Base-by-base conservation (phyloP, 1,139 yeast genomes). In the Suhomyces yuchorum region DNA sequence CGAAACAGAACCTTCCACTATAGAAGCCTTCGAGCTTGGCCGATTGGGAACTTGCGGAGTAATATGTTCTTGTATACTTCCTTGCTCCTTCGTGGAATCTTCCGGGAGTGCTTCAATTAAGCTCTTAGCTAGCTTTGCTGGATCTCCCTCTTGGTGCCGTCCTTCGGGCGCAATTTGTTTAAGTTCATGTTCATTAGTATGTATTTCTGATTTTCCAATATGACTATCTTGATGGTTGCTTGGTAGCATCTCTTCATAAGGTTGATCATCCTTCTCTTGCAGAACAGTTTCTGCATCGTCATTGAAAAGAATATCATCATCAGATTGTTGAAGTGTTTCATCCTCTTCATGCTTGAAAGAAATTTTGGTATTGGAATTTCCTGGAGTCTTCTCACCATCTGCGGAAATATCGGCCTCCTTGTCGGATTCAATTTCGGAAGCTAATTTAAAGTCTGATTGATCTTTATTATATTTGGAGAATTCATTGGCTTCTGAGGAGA, bases 351-450 rank as follows among this genome's bases (percentile, higher is more conserved):
- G 66, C 51, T 71, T 70, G 53, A 70, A 66, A 3, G 68, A 52
- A 7, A 59, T 60, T 47, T 66, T 68, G 1, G 70, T 65, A 20
- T 63, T 64, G 0, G 71, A 59, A 40, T 66, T 70, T 2, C 71
- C 73, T 2, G 75, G 75, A 1, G 75, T 71, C 40, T 60, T 66
- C 32, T 70, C 75, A 1, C 72, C 75, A 51, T 70, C 75, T 5
- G 49, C 58, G 20, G 51, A 56, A n/a, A 28, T 34, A 26, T 40
- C 30, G 5, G 34, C 12, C 7, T 35, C 47, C 8, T 22, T 38
- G 9, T 19, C 18, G 12, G 34, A 22, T 4, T 43, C 36, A 35
- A 38, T 32, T 32, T 41, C 42, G 24, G 30, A 38, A 22, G 18
- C 33, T 19, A 43, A 36, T 20, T 30, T 20, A 18, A 2, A 12